Evolutionary conservation across 306 rosid species (phyloP).

Genomic region (Quillaja saponaria): DNA sequence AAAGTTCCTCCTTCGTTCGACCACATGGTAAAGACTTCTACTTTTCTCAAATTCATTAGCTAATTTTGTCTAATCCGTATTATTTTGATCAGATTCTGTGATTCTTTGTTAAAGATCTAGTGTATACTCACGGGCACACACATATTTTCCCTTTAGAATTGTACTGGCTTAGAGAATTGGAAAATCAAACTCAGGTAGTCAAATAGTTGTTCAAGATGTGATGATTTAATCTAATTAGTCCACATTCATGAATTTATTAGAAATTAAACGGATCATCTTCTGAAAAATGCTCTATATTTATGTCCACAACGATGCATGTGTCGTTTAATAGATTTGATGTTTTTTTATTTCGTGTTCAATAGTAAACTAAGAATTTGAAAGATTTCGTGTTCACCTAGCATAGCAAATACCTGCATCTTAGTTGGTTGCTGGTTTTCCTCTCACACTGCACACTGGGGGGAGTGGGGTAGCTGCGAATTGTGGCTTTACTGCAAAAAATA

Average conservation of each 20-base stretch:
- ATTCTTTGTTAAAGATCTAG: not conserved
- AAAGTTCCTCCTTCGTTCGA: conserved; percentile 56
- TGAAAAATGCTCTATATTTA: conserved; percentile 11
- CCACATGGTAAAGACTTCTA: conserved; percentile 37
- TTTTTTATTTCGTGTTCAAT: no score
- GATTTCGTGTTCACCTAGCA: no score
- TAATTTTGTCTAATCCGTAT: not conserved
- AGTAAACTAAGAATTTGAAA: no score
- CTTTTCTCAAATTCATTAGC: not conserved
- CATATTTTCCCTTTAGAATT: not conserved
- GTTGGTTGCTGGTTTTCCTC: no score
- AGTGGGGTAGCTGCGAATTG: no score
- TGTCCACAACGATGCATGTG: conserved; percentile 23
- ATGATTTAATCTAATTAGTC: no score
- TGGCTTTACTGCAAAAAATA: no score
- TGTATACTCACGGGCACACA: not conserved
- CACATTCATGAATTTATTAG: no score
- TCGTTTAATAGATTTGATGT: not conserved
- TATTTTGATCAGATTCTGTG: not conserved
- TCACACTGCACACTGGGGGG: no score
- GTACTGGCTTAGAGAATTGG: not conserved
- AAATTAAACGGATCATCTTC: not conserved
- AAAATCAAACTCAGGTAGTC: no score
- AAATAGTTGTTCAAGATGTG: no score
- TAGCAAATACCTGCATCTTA: no score